Percentiles rank a stretch among this genome's conserved stretches.
Evolutionary conservation across 148 eudicot genomes (phyloP).

Genomic region (Amaranthus palmeri): DNA sequence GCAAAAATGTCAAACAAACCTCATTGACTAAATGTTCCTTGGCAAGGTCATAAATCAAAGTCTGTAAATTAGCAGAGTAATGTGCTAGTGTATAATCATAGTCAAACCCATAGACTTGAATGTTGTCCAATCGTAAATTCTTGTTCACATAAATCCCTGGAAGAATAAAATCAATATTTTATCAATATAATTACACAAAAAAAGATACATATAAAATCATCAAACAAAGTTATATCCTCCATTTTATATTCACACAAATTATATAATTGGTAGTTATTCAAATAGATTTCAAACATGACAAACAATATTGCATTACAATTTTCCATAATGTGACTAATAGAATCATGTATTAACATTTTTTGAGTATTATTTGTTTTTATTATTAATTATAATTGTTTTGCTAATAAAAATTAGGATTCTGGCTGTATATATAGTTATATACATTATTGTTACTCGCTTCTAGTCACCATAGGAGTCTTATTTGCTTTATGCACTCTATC

Average conservation of each 20-base stretch:
- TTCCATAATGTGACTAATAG: too few relatives aligned
- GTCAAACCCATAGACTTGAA: conserved; percentile 95
- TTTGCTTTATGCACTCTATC: too few relatives aligned
- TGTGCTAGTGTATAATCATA: conserved; percentile 98
- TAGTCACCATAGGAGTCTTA: too few relatives aligned
- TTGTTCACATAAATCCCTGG: conserved; percentile 91
- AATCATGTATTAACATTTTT: too few relatives aligned
- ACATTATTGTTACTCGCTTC: too few relatives aligned
- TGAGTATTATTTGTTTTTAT: too few relatives aligned
- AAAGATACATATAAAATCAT: conserved; percentile 2
- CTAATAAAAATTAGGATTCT: too few relatives aligned
- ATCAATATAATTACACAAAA: conserved; percentile 10
- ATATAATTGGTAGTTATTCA: neutral
- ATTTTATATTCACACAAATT: neutral
- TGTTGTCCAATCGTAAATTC: conserved; percentile 77
- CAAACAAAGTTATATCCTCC: neutral
- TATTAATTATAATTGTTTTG: too few relatives aligned
- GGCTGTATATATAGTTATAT: too few relatives aligned
- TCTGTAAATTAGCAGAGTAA: conserved; percentile 73
- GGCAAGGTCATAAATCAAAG: conserved; percentile 87
- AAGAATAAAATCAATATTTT: neutral
- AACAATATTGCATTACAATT: neutral
- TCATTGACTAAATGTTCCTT: conserved; percentile 93
- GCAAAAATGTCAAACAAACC: conserved; percentile 38
- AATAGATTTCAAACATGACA: neutral